Conservation (phyloP, 129 eudicot genomes). For the Heracleum sosnowskyi region DNA sequence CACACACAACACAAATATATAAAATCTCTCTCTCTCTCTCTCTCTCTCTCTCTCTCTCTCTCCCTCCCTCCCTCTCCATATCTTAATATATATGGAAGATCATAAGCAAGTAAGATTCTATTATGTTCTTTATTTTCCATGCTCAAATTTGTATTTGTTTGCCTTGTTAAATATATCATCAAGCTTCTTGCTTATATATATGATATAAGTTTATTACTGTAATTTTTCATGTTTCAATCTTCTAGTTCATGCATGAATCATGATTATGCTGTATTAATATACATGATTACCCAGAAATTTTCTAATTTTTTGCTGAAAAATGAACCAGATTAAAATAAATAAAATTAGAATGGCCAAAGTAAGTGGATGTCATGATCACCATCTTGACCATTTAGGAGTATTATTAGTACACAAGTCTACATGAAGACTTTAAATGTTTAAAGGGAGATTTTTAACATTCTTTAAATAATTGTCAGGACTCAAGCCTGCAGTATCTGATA, state of each 20-base stretch:
- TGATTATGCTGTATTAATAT: neutral
- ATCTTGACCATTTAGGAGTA: neutral
- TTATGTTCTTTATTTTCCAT: neutral
- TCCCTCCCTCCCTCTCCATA: neutral
- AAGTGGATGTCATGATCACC: conserved; percentile 5
- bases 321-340: no score
- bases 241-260: neutral
- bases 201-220: no score
- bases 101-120: conserved; percentile 23
- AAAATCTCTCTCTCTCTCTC: no score
- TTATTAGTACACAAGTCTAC: neutral
- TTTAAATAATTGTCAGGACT: neutral
- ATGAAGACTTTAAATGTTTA: neutral
- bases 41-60: neutral
- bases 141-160: neutral
- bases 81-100: conserved; percentile 17
- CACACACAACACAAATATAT: neutral
- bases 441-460: neutral
- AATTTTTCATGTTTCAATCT: neutral
- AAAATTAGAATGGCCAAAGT: neutral
- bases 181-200: no score
- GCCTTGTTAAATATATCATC: neutral
- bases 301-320: neutral
- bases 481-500: neutral
- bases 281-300: neutral